Conservation (phyloP, 495 filamentous ascomycete species). For the Apiosordaria backusii region DNA sequence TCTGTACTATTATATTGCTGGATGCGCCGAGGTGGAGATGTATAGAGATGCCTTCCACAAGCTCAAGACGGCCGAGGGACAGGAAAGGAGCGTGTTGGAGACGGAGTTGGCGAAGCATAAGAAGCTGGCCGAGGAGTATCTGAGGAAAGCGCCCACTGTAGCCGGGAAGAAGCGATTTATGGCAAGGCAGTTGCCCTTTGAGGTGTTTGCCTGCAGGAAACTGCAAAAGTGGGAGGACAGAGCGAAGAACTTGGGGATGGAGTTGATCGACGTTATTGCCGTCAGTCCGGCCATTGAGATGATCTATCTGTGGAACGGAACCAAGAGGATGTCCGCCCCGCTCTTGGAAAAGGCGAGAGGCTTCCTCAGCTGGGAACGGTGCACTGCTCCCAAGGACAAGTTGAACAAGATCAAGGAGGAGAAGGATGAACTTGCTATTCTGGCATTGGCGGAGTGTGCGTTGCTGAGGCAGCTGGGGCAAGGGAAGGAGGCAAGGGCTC, state of each 20-base stretch:
- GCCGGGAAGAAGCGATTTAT: constrained; percentile 88
- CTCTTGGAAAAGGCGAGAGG: constrained; percentile 63
- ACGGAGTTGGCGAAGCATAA: constrained; percentile 43
- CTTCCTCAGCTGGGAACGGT: constrained; percentile 60
- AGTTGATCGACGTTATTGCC: constrained; percentile 77
- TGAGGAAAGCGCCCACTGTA: constrained; percentile 67
- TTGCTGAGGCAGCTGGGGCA: constrained; percentile 60
- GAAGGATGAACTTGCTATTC: constrained; percentile 72
- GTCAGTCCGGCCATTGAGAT: constrained; percentile 86
- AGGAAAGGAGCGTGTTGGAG: constrained; percentile 7
- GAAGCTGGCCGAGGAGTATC: constrained; percentile 62
- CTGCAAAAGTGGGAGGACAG: constrained; percentile 85
- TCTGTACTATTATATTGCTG: constrained; percentile 88
- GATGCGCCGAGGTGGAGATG: constrained; percentile 67
- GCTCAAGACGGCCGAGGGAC: constrained; percentile 53
- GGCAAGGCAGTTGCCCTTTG: constrained; percentile 84
- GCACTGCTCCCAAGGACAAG: constrained; percentile 49
- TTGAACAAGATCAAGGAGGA: constrained; percentile 63
- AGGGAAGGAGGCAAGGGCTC: constrained; percentile 58
- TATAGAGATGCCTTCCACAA: constrained; percentile 61
- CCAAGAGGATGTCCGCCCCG: constrained; percentile 66
- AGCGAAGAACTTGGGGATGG: constrained; percentile 61
- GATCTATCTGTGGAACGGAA: constrained; percentile 90
- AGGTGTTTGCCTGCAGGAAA: constrained; percentile 82
- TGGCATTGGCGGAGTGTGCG: constrained; percentile 63